Percentiles rank a stretch among this genome's conserved stretches.
These are phyloP conservation scores for Aaosphaeria arxii DNA, from an alignment of 2,329 filamentous ascomycete genomes.

Conservation along the genomic window DNA sequence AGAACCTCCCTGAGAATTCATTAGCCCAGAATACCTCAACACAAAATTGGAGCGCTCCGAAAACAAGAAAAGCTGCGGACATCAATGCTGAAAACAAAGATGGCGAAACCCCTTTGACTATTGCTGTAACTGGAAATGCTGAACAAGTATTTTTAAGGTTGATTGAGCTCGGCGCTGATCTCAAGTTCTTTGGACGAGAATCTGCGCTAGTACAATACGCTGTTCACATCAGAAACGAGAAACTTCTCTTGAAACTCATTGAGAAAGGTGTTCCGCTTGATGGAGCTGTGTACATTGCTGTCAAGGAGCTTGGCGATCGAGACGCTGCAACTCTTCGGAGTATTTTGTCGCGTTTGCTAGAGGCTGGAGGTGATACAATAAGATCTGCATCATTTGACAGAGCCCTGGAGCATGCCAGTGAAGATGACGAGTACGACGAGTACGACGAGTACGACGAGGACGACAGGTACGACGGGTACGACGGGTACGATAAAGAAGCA, in stretches of 20 bases:
- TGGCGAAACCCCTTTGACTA: conserved; percentile 7
- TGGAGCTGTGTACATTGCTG: conserved; percentile 2
- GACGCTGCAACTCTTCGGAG: background rate
- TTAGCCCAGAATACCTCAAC: background rate
- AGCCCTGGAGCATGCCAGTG: background rate
- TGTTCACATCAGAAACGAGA: conserved; percentile 2
- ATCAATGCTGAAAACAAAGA: conserved; percentile 7
- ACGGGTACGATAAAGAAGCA: background rate
- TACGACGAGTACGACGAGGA: background rate
- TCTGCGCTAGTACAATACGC: conserved; percentile 1
- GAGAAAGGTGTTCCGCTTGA: conserved; percentile 3
- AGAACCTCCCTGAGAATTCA: background rate
- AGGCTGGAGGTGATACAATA: conserved; percentile 3
- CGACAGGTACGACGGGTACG: background rate
- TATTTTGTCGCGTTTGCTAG: conserved; percentile 5
- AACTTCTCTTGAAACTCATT: conserved; percentile 3
- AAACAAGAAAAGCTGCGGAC: background rate
- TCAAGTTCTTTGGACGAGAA: conserved; percentile 3
- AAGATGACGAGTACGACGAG: background rate
- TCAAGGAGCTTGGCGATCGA: background rate
- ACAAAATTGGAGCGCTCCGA: background rate
- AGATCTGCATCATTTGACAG: background rate
- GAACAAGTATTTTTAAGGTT: conserved; percentile 3
- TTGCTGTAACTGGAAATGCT: conserved; percentile 3
- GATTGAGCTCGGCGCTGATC: conserved; percentile 3